phyloP scores from a whole-genome alignment of 139 green algal species.

The Coccomyxa sp. region DNA sequence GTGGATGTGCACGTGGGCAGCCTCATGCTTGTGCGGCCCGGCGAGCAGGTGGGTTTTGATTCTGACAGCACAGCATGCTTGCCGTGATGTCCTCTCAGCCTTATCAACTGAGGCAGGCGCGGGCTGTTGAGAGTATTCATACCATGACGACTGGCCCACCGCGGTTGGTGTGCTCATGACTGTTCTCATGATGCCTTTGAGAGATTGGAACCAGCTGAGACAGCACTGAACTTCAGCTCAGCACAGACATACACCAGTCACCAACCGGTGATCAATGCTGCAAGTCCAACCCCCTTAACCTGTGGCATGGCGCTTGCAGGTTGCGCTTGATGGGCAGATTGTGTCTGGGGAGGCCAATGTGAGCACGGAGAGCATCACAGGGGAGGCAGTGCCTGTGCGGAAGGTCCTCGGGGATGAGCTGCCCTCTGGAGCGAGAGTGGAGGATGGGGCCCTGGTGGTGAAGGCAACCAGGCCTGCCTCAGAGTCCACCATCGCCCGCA shows the following conservation, averaged over 20 bases:
- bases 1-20: conserved; percentile 40
- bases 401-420: conserved; percentile 27
- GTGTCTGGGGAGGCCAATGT: conserved; percentile 65
- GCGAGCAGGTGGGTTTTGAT: conserved; percentile 56
- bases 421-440: conserved; percentile 41
- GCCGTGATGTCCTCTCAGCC: no score
- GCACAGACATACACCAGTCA: no score
- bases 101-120: no score
- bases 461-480: conserved; percentile 29
- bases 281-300: neutral
- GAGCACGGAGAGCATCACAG: conserved; percentile 72
- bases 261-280: neutral
- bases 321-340: conserved; percentile 76
- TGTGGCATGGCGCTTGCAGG: conserved; percentile 23
- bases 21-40: conserved; percentile 69
- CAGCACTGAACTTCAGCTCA: no score
- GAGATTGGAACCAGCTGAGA: neutral
- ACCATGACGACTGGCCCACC: no score
- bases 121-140: no score
- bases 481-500: conserved; percentile 76
- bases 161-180: no score
- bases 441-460: conserved; percentile 75
- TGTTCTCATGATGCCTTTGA: neutral
- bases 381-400: conserved; percentile 53
- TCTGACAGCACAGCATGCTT: no score